These are phyloP conservation scores for Penicillium desertorum DNA, from an alignment of 495 filamentous ascomycete species.

Conservation along the genomic window DNA sequence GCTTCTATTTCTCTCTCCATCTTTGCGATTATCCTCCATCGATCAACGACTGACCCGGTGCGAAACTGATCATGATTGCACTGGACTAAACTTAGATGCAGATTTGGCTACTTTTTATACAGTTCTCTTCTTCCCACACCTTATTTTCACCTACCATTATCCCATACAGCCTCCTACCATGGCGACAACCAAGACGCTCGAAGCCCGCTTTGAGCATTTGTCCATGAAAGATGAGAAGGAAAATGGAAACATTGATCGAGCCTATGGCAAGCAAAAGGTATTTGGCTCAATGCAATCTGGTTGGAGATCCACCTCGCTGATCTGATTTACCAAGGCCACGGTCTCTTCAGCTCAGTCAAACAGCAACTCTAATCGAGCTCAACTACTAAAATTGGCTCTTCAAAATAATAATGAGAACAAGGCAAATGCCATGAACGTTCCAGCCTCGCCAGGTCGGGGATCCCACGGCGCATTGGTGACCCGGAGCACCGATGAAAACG, in stretches of 20 bases:
- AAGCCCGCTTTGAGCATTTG: conserved; percentile 78
- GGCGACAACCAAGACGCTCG: conserved; percentile 62
- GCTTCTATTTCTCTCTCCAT: conserved; percentile 18
- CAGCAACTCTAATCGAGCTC: conserved; percentile 62
- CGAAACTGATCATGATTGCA: conserved; percentile 16
- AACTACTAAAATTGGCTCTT: conserved; percentile 78
- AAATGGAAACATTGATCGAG: conserved; percentile 43
- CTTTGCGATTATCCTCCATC: conserved; percentile 19
- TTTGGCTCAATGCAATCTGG: not conserved
- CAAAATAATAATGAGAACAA: conserved; percentile 66
- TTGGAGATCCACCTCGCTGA: conserved; percentile 28
- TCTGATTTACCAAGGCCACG: conserved; percentile 33
- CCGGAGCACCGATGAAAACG: conserved; percentile 56
- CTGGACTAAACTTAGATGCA: conserved; percentile 1
- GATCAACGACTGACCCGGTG: conserved; percentile 11
- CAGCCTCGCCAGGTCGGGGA: conserved; percentile 34
- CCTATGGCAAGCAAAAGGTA: conserved; percentile 72
- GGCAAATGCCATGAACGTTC: conserved; percentile 47
- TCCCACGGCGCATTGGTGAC: conserved; percentile 41
- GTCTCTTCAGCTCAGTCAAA: conserved; percentile 54
- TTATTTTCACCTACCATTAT: conserved; percentile 6
- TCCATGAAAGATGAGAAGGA: conserved; percentile 82
- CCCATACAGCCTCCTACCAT: conserved; percentile 34
- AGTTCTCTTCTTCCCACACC: conserved; percentile 2
- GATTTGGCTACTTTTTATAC: not conserved